Percentiles rank a stretch among this genome's conserved stretches.
phyloP scores from a whole-genome alignment of 2,329 filamentous ascomycete species.

The Niveomyces coronatus region DNA sequence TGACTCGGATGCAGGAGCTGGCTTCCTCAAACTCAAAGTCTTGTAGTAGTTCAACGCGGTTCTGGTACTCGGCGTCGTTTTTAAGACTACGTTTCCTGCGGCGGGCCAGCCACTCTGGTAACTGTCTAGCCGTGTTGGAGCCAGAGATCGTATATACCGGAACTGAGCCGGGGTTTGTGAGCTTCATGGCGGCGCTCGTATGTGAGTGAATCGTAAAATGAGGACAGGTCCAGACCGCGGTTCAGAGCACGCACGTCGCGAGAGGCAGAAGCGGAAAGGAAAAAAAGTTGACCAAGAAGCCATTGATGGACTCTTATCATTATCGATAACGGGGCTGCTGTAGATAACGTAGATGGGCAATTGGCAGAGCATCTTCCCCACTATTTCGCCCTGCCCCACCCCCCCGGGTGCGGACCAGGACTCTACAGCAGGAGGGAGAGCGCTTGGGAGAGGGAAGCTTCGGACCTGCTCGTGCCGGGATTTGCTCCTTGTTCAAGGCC shows the following conservation, averaged over 20 bases:
- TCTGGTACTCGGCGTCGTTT: slow-evolving; percentile 84
- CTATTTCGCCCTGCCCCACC: too few relatives aligned
- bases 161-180: slow-evolving; percentile 71
- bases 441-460: background rate
- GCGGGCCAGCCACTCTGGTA: slow-evolving; percentile 91
- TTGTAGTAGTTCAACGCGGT: slow-evolving; percentile 86
- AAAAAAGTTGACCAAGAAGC: slow-evolving; percentile 12
- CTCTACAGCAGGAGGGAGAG: too few relatives aligned
- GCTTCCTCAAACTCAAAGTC: slow-evolving; percentile 98
- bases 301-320: too few relatives aligned
- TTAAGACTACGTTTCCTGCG: slow-evolving; percentile 86
- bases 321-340: too few relatives aligned
- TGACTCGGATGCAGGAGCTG: slow-evolving; percentile 78
- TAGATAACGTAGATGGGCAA: too few relatives aligned
- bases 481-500: slow-evolving; percentile 4
- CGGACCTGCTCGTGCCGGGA: background rate
- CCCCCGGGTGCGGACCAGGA: too few relatives aligned
- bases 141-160: slow-evolving; percentile 94
- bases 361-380: too few relatives aligned
- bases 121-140: slow-evolving; percentile 71
- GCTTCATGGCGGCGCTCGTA: slow-evolving; percentile 51
- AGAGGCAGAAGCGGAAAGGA: slow-evolving; percentile 3
- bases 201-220: background rate
- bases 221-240: background rate
- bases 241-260: background rate